phyloP scores from a whole-genome alignment of 192 early-diverging fungal genomes.

The Phlyctochytrium planicorne region DNA sequence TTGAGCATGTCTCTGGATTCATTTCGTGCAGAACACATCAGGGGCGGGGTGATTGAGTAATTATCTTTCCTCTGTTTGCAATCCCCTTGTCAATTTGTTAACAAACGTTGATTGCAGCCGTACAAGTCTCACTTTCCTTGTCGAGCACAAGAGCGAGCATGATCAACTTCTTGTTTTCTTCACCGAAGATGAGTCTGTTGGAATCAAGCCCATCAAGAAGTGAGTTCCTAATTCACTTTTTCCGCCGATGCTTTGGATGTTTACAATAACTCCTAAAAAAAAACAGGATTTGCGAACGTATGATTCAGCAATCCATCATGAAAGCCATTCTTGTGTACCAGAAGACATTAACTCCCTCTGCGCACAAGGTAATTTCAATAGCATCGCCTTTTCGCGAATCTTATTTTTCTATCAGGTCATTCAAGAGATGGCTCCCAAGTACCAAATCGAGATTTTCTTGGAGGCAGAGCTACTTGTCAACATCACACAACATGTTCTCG shows the following conservation, averaged over 20 bases:
- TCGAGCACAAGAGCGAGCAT: slow-evolving; percentile 67
- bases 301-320: slow-evolving; percentile 79
- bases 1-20: slow-evolving; percentile 78
- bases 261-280: neutral
- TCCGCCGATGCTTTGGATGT: slow-evolving; percentile 4
- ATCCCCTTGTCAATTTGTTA: slow-evolving; percentile 8
- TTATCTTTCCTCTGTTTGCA: slow-evolving; percentile 6
- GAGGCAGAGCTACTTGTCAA: slow-evolving; percentile 95
- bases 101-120: neutral
- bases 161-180: slow-evolving; percentile 92
- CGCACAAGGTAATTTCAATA: slow-evolving; percentile 69
- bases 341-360: slow-evolving; percentile 77
- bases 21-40: slow-evolving; percentile 70
- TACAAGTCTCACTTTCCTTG: slow-evolving; percentile 76
- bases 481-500: slow-evolving; percentile 93
- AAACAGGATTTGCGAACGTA: slow-evolving; percentile 61
- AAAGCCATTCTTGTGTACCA: slow-evolving; percentile 88
- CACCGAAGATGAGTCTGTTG: slow-evolving; percentile 84
- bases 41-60: slow-evolving; percentile 76
- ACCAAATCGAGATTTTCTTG: slow-evolving; percentile 80
- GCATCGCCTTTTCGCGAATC: slow-evolving; percentile 30
- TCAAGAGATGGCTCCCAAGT: slow-evolving; percentile 65
- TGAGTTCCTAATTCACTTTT: slow-evolving; percentile 36
- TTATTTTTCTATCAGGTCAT: slow-evolving; percentile 47
- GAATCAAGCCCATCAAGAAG: slow-evolving; percentile 87